Base-by-base conservation (phyloP, 2,329 filamentous ascomycete genomes). In the Penicillium sp. region DNA sequence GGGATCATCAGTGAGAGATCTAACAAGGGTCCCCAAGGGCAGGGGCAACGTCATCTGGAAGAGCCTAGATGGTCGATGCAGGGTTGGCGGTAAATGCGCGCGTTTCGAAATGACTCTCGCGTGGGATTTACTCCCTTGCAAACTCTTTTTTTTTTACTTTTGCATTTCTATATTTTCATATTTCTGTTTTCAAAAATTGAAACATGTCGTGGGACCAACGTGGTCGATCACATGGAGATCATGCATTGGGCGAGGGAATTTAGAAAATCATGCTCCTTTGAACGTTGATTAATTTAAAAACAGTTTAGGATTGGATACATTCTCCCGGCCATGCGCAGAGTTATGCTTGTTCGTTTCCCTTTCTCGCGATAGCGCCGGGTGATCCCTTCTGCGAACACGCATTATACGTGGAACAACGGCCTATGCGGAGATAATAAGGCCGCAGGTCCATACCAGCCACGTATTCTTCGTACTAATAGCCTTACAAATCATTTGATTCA, bases 181-280 rank as follows among this genome's bases (percentile, higher is more conserved):
- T 33, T 48, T 23, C 3, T 25, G 44, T 53, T 54, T 53, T 47
- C 14, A 53, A 33, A 51, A 44, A 44, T 31, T 65, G 63, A 64
- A 66, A 65, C 63, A 62, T 50, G 57, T 59, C 60, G 60, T 56
- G 61, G 63, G 54, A 50, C 54, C 52, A 67, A 65, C 64, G 64
- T 67, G 63, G 63, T 56, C 50, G 59, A 62, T 67, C 64, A 62
- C 64, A 67, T 67, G 64, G 54, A 58, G 57, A 45, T 60, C 45
- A 52, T 54, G 53, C 56, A 59, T 45, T 54, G 49, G 37, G 10
- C 19, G 11, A 57, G 53, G n/a, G 7, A 44, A 43, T 31, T 29
- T 35, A 7, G n/a, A 21, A 44, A 52, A 23, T 4, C 1, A 35
- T 9, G 19, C n/a, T 14, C 16, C 33, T 50, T 4, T 37, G 6